Evolutionary conservation across 768 basidiomycete genomes (phyloP).

Genomic region (Serendipita sp.): DNA sequence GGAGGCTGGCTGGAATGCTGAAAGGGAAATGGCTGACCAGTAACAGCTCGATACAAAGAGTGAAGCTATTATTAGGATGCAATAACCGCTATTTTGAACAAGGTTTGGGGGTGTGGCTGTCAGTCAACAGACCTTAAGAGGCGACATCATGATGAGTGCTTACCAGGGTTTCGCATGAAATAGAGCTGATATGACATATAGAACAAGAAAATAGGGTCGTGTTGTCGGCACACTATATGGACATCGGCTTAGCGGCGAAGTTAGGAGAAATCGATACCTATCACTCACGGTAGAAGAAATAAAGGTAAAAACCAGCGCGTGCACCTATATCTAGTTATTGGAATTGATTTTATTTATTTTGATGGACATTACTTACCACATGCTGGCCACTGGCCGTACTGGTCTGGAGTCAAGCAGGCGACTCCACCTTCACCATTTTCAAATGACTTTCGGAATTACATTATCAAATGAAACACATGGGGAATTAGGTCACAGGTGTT

Average conservation of each 20-base stretch:
- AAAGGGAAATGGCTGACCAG: slow-evolving; percentile 64
- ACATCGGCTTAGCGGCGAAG: neutral
- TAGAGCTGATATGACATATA: slow-evolving; percentile 61
- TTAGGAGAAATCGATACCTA: slow-evolving; percentile 6
- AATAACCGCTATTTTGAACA: slow-evolving; percentile 49
- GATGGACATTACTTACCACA: neutral
- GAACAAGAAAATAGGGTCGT: slow-evolving; percentile 58
- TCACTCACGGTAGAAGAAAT: slow-evolving; percentile 40
- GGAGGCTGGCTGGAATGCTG: slow-evolving; percentile 13
- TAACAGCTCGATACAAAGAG: slow-evolving; percentile 78
- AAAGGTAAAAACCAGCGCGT: slow-evolving; percentile 76
- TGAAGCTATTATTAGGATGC: slow-evolving; percentile 66
- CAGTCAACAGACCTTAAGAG: neutral
- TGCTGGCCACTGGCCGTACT: neutral
- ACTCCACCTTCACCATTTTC: neutral
- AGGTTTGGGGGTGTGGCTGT: slow-evolving; percentile 1
- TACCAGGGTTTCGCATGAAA: slow-evolving; percentile 77
- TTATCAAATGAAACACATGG: neutral
- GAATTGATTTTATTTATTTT: neutral
- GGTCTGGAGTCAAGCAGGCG: too few relatives aligned
- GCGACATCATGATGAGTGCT: slow-evolving; percentile 15
- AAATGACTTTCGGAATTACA: neutral
- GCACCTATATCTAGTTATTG: slow-evolving; percentile 35
- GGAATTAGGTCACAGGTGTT: too few relatives aligned
- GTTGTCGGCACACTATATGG: slow-evolving; percentile 44